Evolutionary conservation across 352 stramenopile genomes (phyloP).

Genomic region (Globisporangium perplexum): DNA sequence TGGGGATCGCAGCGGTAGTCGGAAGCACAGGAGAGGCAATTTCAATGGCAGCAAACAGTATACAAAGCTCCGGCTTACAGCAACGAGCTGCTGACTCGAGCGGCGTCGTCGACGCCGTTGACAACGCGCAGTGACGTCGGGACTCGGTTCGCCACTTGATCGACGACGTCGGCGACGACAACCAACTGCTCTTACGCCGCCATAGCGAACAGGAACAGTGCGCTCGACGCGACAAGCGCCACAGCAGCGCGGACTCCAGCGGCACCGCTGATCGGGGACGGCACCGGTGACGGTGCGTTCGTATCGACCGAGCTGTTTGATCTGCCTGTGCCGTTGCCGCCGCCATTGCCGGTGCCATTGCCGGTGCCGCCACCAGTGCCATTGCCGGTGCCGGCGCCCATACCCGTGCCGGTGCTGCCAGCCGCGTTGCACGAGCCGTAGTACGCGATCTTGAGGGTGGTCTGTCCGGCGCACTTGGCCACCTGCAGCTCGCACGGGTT

Average conservation of each 20-base stretch:
- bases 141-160: background rate
- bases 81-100: too few species aligned
- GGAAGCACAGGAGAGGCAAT: too few species aligned
- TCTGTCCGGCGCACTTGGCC: constrained; percentile 1
- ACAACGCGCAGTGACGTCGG: background rate
- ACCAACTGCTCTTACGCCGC: background rate
- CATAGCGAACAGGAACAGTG: background rate
- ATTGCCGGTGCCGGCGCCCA: background rate
- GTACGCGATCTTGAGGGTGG: background rate
- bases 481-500: constrained; percentile 12
- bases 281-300: background rate
- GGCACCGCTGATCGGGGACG: background rate
- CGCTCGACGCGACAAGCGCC: background rate
- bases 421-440: background rate
- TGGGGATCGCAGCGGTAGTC: too few species aligned
- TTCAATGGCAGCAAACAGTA: too few species aligned
- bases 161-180: background rate
- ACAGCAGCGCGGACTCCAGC: background rate
- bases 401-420: background rate
- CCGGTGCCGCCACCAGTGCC: background rate
- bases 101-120: background rate
- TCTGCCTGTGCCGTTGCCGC: background rate
- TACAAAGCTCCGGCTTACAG: too few species aligned
- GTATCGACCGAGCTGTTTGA: background rate
- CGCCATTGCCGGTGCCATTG: background rate